Percentiles rank a stretch among this genome's conserved stretches.
phyloP scores from a whole-genome alignment of 2,329 filamentous ascomycete genomes.

The Trichoderma cornu-damae region DNA sequence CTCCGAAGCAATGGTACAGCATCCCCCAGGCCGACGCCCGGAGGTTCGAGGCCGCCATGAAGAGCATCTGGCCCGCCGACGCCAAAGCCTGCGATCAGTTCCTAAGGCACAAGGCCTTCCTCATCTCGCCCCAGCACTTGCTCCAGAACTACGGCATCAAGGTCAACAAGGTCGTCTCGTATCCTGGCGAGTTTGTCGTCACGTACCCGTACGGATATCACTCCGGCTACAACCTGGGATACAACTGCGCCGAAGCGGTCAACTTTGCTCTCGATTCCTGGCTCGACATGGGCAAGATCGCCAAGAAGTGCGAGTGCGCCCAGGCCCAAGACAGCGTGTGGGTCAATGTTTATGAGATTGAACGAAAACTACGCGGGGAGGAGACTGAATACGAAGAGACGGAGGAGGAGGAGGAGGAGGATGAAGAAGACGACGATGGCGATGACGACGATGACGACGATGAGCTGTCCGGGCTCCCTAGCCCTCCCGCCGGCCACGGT shows the following conservation, averaged over 20 bases:
- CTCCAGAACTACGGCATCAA: constrained; percentile 88
- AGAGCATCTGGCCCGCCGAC: constrained; percentile 87
- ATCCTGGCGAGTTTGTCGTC: constrained; percentile 96
- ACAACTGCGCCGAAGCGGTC: constrained; percentile 98
- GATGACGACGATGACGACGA: constrained; percentile 42
- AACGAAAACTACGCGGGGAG: constrained; percentile 87
- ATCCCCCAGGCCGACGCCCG: constrained; percentile 94
- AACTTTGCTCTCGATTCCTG: constrained; percentile 96
- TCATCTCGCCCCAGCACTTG: constrained; percentile 86
- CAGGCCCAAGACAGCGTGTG: constrained; percentile 95
- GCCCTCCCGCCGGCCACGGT: constrained; percentile 69
- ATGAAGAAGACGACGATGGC: constrained; percentile 61
- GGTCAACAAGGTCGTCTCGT: constrained; percentile 91
- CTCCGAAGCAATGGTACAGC: constrained; percentile 99
- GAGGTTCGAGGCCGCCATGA: constrained; percentile 92
- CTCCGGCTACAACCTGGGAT: constrained; percentile 94
- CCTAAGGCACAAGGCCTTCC: constrained; percentile 91
- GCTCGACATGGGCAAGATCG: constrained; percentile 90
- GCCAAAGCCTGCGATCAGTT: constrained; percentile 96
- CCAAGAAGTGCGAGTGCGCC: constrained; percentile 94
- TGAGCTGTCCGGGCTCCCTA: constrained; percentile 64
- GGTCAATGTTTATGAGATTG: constrained; percentile 94
- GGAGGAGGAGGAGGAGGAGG: constrained; percentile 61
- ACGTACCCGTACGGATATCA: constrained; percentile 99
- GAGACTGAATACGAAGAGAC: constrained; percentile 78